phyloP scores from a whole-genome alignment of 2,329 filamentous ascomycete genomes.

The Cladophialophora carrionii region DNA sequence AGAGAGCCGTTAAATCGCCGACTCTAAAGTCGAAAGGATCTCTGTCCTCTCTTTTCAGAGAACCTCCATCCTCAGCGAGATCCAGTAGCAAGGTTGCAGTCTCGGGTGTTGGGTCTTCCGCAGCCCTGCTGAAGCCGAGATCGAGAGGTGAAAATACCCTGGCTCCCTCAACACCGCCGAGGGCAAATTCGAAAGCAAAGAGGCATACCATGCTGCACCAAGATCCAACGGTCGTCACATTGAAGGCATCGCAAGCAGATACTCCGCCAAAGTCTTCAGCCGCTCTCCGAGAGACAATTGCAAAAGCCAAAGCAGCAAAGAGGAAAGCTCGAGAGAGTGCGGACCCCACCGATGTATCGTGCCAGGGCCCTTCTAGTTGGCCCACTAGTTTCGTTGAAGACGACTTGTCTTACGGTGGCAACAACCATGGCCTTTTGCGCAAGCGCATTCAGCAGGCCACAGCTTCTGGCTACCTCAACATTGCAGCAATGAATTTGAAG shows the following conservation, averaged over 20 bases:
- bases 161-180: constrained; percentile 24
- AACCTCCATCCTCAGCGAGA: constrained; percentile 7
- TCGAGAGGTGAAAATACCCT: constrained; percentile 29
- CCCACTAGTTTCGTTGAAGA: constrained; percentile 43
- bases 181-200: constrained; percentile 22
- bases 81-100: constrained; percentile 11
- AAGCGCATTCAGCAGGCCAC: constrained; percentile 74
- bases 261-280: constrained; percentile 70
- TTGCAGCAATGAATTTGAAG: constrained; percentile 79
- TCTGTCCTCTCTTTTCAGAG: constrained; percentile 30
- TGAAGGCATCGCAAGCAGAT: constrained; percentile 10
- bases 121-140: constrained; percentile 25
- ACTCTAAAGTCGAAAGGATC: constrained; percentile 23
- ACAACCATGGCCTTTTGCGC: constrained; percentile 68
- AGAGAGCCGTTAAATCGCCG: constrained; percentile 16
- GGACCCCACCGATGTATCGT: background rate
- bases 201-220: background rate
- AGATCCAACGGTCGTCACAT: background rate
- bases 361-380: background rate
- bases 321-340: constrained; percentile 34
- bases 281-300: constrained; percentile 85
- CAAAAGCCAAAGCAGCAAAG: constrained; percentile 72
- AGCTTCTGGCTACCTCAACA: constrained; percentile 80
- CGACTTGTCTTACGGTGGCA: constrained; percentile 61
- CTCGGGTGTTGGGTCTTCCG: constrained; percentile 10